phyloP scores from a whole-genome alignment of 306 rosid genomes.

The Benincasa hispida region DNA sequence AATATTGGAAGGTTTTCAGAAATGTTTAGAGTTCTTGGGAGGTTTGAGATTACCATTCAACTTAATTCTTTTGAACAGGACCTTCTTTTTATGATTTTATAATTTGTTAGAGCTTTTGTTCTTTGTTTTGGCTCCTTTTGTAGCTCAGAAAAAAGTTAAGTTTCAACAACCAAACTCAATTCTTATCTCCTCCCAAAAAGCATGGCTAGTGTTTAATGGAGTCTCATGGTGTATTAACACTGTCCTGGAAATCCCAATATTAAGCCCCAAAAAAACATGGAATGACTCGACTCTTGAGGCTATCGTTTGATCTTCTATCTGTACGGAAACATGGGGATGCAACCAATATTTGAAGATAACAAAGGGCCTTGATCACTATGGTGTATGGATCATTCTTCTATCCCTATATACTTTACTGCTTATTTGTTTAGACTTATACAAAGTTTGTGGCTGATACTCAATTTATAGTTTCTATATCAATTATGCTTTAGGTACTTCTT shows the following conservation, averaged over 20 bases:
- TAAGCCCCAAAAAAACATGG: not conserved
- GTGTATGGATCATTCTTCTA: not conserved
- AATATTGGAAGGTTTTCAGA: not conserved
- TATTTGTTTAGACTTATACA: not conserved
- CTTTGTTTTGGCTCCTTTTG: not conserved
- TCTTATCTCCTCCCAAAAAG: not conserved
- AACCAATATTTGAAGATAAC: not conserved
- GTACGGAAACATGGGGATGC: not conserved
- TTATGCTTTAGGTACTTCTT: not conserved
- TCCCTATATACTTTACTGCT: not conserved
- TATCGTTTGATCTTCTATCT: not conserved
- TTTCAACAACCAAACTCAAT: not conserved
- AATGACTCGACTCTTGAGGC: not conserved
- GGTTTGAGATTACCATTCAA: not conserved
- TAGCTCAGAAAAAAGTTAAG: no score
- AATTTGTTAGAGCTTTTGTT: not conserved
- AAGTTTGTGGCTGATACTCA: not conserved
- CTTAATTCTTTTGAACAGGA: not conserved
- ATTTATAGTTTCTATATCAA: not conserved
- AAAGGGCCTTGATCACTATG: not conserved
- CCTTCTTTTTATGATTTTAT: not conserved
- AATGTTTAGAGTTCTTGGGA: not conserved
- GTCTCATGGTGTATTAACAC: not conserved
- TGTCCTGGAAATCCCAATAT: not conserved
- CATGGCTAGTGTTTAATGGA: not conserved